Evolutionary conservation across 2,329 filamentous ascomycete genomes (phyloP), one percentile per base, ranked within the genome.

Genomic region (Alternaria viburni): DNA sequence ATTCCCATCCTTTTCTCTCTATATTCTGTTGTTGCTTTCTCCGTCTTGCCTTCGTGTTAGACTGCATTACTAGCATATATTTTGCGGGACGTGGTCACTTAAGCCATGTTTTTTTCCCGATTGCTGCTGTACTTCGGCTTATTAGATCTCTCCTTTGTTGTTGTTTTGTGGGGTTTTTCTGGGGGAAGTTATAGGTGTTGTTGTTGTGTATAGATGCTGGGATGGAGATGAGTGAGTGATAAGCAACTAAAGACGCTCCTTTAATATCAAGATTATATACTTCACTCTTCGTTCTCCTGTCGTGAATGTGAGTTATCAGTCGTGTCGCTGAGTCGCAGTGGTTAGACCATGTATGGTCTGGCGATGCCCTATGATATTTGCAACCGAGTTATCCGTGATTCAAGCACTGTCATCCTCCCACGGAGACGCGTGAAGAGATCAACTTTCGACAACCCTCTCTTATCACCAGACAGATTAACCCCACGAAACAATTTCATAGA

Each of bases 21-120:
- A 56, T 10, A 26, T 36, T 13, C 44, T 47, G n/a, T 41, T 57
- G 28, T 12, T 28, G 17, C 19, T 7, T 8, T 45, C n/a, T 67
- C 64, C 21, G 69, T 71, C 10, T 73, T 73, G 69, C 64, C 64
- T 71, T 70, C 83, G 17, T 52, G 49, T 36, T 41, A 25, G 23
- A 41, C 49, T 52, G 49, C 49, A 52, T 52, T 52, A 52, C 19
- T 52, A 52, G 49, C 28, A 52, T 52, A 52, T 41, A 52, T 52
- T 13, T 52, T 52, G 30, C 19, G 49, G 49, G 49, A 9, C 28
- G 30, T 52, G 19, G 36, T 32, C 49, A 36, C 13, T 52, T 41
- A 32, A 32, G 2, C 49, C 19, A 52, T 19, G 49, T 41, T 52
- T 36, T 32, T 36, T 36, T 36, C 32, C 32, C 32, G 32, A 36